Base-by-base conservation (phyloP, 176 grass and related monocot genomes). In the Triticum aestivum region DNA sequence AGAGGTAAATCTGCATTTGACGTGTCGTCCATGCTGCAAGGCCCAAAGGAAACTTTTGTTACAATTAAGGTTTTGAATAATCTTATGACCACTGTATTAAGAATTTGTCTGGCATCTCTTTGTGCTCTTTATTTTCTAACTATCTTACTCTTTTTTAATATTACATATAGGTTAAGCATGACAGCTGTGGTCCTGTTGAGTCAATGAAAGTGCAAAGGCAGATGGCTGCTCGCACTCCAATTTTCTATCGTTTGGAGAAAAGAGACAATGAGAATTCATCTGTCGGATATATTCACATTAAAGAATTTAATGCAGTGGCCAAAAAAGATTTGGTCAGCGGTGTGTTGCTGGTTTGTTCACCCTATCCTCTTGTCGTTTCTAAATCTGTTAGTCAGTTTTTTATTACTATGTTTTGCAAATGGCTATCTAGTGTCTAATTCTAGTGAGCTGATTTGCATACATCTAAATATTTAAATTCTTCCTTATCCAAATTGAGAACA, bases 271-370 rank as follows among this genome's bases (percentile, higher is more conserved):
- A 86, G 39, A 89, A 90, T 91, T 92, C 78, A 56, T 88, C 88
- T 67, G 86, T 96, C n/a, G 97, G 97, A 68, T 98, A 96, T 86
- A 91, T 98, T 88, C 92, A 82, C 71, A 88, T 98, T 78, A 98
- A 95, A 89, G 96, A 98, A 82, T 98, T 98, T 87, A 98, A 98
- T 92, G 90, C 97, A 62, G 72, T 96, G 88, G 94, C 92, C 61
- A 96, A 98, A 84, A 98, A 96, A 95, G 97, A 98, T 92, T 89
- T 98, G 90, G 94, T 98, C 83, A 98, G 86, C 84, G 97, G 94
- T 96, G 84, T 82, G 75, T 86, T 88, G 27, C 83, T 83, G 73
- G 82, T 87, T 87, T 87, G 76, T 86, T 83, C 72, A 83, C 54
- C 81, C 75, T 88, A 54, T 23, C 75, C 69, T 77, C 86, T 56